Base-by-base conservation (phyloP, 768 basidiomycete species). In the Psilocybe sp. region DNA sequence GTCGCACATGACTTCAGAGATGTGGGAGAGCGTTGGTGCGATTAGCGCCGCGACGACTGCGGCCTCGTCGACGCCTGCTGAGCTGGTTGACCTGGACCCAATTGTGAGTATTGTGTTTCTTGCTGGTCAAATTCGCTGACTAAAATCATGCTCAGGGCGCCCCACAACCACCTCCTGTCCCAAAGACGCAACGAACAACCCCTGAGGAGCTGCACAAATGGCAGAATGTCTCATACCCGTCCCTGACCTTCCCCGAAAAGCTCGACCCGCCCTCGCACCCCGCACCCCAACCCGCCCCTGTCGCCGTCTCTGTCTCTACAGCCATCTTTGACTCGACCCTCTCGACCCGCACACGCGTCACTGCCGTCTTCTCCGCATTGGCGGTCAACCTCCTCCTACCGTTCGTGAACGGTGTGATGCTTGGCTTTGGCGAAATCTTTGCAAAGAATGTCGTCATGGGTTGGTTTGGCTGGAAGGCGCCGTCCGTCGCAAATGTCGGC, bases 341-440 rank as follows among this genome's bases (percentile, higher is more conserved):
- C 42, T 81, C 87, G 34, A 73, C 74, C 44, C 80, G 79, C 54
- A 85, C 88, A 31, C 84, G 90, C 45, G 60, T 81, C 40, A 80
- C 78, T 36, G 88, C 91, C 8, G 64, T 90, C 45, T 66, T 85
- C 47, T 84, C 89, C 13, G 82, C 87, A 18, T 64, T 93, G 54
- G 87, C 87, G 20, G 89, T 96, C 64, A 95, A 96, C 64, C 64
- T 96, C 53, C 63, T 89, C 1, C 75, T 96, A 35, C 92, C 92
- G 0, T 96, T 96, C 66, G 79, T 96, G 8, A 96, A 95, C 56
- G 93, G 92, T 15, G 89, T 96, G 50, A 96, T 96, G 92, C 81
- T 94, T 44, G 92, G 92, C n/a, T 94, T 95, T 62, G 92, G 92
- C 36, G 93, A 96, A 68, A 88, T 96, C 44, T 92, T 94, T 63